Evolutionary conservation across 1,284 basidiomycete genomes (phyloP).

Genomic region (Moesziomyces sp.): DNA sequence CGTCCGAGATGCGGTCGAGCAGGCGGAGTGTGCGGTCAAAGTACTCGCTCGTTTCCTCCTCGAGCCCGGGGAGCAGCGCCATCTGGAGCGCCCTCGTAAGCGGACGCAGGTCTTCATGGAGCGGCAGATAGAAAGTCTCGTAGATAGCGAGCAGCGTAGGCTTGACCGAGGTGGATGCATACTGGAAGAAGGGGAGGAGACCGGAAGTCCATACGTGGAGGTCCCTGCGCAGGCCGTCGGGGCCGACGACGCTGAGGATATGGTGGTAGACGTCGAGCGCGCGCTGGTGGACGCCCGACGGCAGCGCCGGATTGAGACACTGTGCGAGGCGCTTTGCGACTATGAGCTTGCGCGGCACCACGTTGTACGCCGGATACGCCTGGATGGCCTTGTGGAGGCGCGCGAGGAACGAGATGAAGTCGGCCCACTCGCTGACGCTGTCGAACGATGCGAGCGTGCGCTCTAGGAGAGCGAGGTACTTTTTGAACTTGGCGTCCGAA

Average conservation of each 20-base stretch:
- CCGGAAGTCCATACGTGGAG: constrained; percentile 94
- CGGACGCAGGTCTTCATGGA: constrained; percentile 83
- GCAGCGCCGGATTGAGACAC: constrained; percentile 95
- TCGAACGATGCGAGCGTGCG: constrained; percentile 92
- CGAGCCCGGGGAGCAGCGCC: constrained; percentile 78
- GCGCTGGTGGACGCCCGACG: constrained; percentile 94
- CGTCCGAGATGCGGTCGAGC: constrained; percentile 82
- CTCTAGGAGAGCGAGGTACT: constrained; percentile 90
- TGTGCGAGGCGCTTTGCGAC: constrained; percentile 95
- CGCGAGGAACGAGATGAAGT: constrained; percentile 97
- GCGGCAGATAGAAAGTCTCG: constrained; percentile 77
- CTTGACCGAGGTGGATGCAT: constrained; percentile 83
- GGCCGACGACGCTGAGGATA: constrained; percentile 86
- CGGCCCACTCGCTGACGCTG: constrained; percentile 98
- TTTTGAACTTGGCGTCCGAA: constrained; percentile 91
- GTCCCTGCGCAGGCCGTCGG: constrained; percentile 87
- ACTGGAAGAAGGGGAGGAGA: constrained; percentile 97
- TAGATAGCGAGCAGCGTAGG: constrained; percentile 57
- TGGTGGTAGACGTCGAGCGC: constrained; percentile 95
- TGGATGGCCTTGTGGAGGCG: constrained; percentile 95
- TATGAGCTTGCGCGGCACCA: constrained; percentile 92
- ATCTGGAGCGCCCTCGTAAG: constrained; percentile 93
- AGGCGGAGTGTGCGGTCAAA: constrained; percentile 91
- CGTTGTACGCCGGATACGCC: constrained; percentile 87
- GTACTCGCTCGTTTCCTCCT: constrained; percentile 71